These are phyloP conservation scores for Reticulascus tulasneorum DNA, from an alignment of 2,329 filamentous ascomycete genomes.

Conservation along the genomic window DNA sequence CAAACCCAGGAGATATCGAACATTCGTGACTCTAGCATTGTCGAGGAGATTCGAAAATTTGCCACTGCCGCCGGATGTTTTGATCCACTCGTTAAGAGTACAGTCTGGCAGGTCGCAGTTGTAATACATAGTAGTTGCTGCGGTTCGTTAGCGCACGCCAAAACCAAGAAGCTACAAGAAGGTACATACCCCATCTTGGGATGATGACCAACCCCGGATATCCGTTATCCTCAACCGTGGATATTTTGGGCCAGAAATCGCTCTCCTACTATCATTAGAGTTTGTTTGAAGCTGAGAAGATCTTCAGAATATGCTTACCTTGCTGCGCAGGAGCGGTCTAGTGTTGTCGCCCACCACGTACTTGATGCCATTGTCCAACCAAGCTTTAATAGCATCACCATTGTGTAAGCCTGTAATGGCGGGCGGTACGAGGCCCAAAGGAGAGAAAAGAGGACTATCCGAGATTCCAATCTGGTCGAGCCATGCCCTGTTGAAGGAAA, in stretches of 20 bases:
- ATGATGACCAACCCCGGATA: conserved; percentile 53
- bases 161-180: too few relatives aligned
- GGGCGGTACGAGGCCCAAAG: conserved; percentile 55
- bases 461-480: conserved; percentile 48
- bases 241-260: too few relatives aligned
- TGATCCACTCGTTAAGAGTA: conserved; percentile 56
- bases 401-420: conserved; percentile 63
- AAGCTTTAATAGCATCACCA: conserved; percentile 57
- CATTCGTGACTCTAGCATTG: conserved; percentile 48
- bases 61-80: conserved; percentile 52
- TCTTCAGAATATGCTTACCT: conserved; percentile 39
- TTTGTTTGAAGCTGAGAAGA: too few relatives aligned
- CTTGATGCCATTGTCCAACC: conserved; percentile 55
- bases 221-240: conserved; percentile 46
- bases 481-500: conserved; percentile 58
- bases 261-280: too few relatives aligned
- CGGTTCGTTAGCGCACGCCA: too few relatives aligned
- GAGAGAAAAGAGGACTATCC: conserved; percentile 41
- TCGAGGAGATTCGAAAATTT: conserved; percentile 47
- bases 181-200: too few relatives aligned
- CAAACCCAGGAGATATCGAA: conserved; percentile 52
- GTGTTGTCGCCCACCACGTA: conserved; percentile 64
- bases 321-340: conserved; percentile 48
- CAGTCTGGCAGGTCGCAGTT: conserved; percentile 57
- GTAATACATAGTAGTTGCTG: conserved; percentile 61